Conservation (phyloP, 176 grass and related monocot genomes). For the Juncus inflexus region DNA sequence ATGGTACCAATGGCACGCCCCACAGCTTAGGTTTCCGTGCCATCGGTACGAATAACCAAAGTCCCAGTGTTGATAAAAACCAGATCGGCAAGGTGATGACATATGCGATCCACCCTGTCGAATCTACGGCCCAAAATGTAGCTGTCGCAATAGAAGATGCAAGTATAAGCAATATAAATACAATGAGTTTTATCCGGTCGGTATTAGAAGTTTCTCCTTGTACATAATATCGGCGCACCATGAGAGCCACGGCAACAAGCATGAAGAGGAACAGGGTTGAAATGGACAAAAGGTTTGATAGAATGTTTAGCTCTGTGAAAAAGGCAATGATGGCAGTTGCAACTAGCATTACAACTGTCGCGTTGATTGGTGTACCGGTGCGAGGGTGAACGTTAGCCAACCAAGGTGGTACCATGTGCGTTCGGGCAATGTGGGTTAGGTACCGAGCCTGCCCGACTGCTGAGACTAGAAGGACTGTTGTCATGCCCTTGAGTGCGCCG, state of each 20-base stretch:
- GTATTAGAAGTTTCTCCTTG: conserved; percentile 29
- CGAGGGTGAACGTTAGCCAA: conserved; percentile 33
- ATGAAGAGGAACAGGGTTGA: conserved; percentile 75
- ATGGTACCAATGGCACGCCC: conserved; percentile 39
- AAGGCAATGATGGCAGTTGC: conserved; percentile 51
- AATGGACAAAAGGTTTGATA: conserved; percentile 59
- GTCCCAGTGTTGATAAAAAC: conserved; percentile 29
- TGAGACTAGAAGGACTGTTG: conserved; percentile 54
- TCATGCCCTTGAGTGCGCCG: conserved; percentile 56
- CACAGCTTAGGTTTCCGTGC: conserved; percentile 41
- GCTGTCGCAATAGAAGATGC: conserved; percentile 29
- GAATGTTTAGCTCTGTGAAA: conserved; percentile 49
- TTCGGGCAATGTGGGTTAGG: conserved; percentile 57
- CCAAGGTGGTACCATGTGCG: conserved; percentile 54
- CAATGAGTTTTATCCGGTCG: conserved; percentile 30
- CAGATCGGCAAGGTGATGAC: conserved; percentile 32
- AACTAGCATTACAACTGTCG: conserved; percentile 44
- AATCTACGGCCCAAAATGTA: conserved; percentile 24
- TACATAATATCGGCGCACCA: conserved; percentile 56
- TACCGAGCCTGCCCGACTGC: conserved; percentile 64
- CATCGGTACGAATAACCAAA: conserved; percentile 32
- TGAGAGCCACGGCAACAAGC: conserved; percentile 54
- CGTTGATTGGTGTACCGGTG: conserved; percentile 47
- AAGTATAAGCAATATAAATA: conserved; percentile 32
- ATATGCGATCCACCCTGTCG: conserved; percentile 33